These are phyloP conservation scores for Aspergillus chevalieri DNA, from an alignment of 2,329 filamentous ascomycete species.

Conservation along the genomic window DNA sequence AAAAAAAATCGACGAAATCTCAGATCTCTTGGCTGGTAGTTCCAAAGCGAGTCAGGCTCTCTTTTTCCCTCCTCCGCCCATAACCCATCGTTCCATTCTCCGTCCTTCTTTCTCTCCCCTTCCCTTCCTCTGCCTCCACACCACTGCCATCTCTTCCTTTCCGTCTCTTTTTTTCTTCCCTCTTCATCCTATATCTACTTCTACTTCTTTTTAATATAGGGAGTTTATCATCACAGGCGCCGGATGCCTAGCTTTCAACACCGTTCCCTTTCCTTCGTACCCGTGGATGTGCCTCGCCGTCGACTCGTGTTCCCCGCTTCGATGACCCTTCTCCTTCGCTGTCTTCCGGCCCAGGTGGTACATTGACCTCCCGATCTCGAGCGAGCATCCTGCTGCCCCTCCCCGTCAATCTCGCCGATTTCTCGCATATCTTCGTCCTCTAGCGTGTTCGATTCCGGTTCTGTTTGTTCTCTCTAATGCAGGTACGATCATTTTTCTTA, in stretches of 20 bases:
- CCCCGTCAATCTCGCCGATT: constrained; percentile 21
- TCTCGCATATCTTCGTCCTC: constrained; percentile 14
- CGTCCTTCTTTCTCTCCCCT: constrained; percentile 6
- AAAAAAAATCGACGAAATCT: no score
- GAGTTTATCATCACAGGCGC: constrained; percentile 12
- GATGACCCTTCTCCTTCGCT: constrained; percentile 31
- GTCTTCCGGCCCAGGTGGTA: constrained; percentile 31
- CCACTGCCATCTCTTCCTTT: neutral
- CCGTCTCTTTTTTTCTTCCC: neutral
- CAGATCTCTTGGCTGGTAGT: neutral
- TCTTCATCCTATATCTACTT: constrained; percentile 1
- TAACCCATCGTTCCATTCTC: constrained; percentile 1
- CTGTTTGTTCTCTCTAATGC: constrained; percentile 31
- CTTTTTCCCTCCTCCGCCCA: constrained; percentile 1
- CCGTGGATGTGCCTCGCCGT: constrained; percentile 17
- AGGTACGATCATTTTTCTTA: constrained; percentile 24
- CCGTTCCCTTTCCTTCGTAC: constrained; percentile 10
- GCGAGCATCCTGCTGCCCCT: constrained; percentile 15
- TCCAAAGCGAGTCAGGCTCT: neutral
- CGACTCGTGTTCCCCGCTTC: constrained; percentile 31
- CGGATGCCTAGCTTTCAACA: constrained; percentile 17
- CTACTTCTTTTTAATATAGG: constrained; percentile 1
- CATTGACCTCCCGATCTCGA: constrained; percentile 26
- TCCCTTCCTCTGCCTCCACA: neutral
- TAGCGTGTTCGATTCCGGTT: constrained; percentile 12